Percentiles rank a stretch among this genome's conserved stretches.
These are phyloP conservation scores for Barbarea vulgaris DNA, from an alignment of 345 rosid species.

Conservation along the genomic window DNA sequence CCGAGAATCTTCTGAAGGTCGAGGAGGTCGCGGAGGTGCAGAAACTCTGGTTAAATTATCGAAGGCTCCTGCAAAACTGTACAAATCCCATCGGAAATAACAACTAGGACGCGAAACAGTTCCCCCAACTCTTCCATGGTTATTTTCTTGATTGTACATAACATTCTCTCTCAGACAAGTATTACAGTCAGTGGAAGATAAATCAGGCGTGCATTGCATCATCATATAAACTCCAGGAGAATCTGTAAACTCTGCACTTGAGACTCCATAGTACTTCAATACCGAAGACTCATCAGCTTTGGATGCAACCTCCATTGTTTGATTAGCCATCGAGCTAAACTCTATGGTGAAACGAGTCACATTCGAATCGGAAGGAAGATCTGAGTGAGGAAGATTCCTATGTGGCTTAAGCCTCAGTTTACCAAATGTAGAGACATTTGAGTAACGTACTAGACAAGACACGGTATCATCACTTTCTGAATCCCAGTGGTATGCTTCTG, in stretches of 20 bases:
- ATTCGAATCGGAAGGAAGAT: conserved; percentile 9
- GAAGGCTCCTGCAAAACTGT: neutral
- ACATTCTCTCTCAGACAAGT: conserved; percentile 36
- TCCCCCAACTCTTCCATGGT: conserved; percentile 46
- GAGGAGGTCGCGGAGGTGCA: conserved; percentile 33
- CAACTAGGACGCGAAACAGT: conserved; percentile 49
- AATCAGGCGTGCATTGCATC: conserved; percentile 65
- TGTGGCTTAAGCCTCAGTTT: conserved; percentile 30
- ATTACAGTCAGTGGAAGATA: conserved; percentile 45
- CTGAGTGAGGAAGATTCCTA: neutral
- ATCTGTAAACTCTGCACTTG: conserved; percentile 30
- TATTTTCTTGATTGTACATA: conserved; percentile 4
- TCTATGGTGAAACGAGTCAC: conserved; percentile 34
- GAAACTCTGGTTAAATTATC: conserved; percentile 16
- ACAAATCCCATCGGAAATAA: conserved; percentile 41
- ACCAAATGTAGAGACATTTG: conserved; percentile 39
- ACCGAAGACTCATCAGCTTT: conserved; percentile 40
- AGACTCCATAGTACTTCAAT: conserved; percentile 46
- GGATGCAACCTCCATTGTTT: conserved; percentile 32
- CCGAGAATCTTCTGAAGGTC: neutral
- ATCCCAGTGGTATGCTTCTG: conserved; percentile 43
- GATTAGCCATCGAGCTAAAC: conserved; percentile 36
- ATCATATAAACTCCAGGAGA: conserved; percentile 39
- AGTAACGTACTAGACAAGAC: conserved; percentile 48
- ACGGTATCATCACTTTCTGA: conserved; percentile 10